These are phyloP conservation scores for Gastrodia elata DNA, from an alignment of 106 monocot genomes.

Conservation along the genomic window DNA sequence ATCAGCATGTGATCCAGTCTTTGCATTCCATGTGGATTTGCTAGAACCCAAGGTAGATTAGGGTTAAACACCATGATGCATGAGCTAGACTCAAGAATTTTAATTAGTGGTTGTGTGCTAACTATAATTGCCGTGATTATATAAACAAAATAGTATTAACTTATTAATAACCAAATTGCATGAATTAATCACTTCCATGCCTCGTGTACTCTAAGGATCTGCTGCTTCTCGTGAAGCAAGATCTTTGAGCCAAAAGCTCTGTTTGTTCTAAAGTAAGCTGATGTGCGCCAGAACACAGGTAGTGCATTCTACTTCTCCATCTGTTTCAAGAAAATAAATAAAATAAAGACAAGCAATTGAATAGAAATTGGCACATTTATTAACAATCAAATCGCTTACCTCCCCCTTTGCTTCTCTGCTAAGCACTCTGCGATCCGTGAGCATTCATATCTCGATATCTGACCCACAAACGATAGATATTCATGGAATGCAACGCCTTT, in stretches of 20 bases:
- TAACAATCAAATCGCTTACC: not conserved
- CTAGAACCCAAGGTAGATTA: no score
- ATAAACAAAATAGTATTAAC: no score
- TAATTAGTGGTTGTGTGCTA: no score
- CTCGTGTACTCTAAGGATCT: no score
- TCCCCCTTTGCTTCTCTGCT: not conserved
- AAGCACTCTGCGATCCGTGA: conserved; percentile 37
- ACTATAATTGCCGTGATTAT: no score
- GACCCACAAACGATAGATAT: conserved; percentile 60
- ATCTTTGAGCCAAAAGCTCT: conserved; percentile 1
- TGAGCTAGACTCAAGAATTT: no score
- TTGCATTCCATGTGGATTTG: no score
- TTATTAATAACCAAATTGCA: no score
- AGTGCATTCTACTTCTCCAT: not conserved
- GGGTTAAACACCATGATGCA: no score
- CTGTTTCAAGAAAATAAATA: conserved; percentile 7
- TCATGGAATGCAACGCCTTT: conserved; percentile 74
- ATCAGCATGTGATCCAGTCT: no score
- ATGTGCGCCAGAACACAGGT: conserved; percentile 9
- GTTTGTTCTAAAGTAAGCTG: conserved; percentile 2
- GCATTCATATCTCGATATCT: conserved; percentile 55
- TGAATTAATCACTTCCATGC: no score
- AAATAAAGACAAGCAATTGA: no score
- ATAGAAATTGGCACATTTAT: not conserved
- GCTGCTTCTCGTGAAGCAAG: not conserved